Percentiles rank a stretch among this genome's conserved stretches.
Conservation (phyloP, 805 yeast genomes). For the Pichia ethanolica region DNA sequence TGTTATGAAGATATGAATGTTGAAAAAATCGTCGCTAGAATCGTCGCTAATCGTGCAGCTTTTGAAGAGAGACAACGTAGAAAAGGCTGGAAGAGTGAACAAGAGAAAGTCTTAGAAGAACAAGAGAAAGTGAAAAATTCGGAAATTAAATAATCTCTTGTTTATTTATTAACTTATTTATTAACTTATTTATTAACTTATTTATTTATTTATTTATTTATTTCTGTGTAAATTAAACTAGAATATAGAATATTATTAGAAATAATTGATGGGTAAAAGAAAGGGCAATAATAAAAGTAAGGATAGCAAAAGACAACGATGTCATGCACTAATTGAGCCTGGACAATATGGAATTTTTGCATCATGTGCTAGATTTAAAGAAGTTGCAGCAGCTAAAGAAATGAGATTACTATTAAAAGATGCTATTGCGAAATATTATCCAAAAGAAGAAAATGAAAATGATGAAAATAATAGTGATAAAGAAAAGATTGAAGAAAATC, state of each 20-base stretch:
- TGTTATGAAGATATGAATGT: constrained; percentile 44
- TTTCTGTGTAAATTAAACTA: too few relatives aligned
- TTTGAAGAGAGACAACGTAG: constrained; percentile 83
- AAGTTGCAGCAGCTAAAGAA: constrained; percentile 70
- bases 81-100: constrained; percentile 74
- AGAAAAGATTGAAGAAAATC: background rate
- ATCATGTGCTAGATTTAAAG: constrained; percentile 79
- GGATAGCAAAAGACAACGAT: constrained; percentile 34
- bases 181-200: too few relatives aligned
- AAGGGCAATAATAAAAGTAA: constrained; percentile 11
- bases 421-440: constrained; percentile 39
- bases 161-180: too few relatives aligned
- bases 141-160: too few relatives aligned
- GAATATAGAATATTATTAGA: too few relatives aligned
- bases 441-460: constrained; percentile 22
- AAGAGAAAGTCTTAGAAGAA: constrained; percentile 29
- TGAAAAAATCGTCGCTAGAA: constrained; percentile 67
- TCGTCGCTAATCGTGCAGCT: constrained; percentile 54
- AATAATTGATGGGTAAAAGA: constrained; percentile 21
- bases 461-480: background rate
- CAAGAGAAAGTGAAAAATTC: background rate
- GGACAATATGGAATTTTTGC: constrained; percentile 84
- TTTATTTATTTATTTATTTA: too few relatives aligned
- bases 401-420: constrained; percentile 52
- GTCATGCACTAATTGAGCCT: constrained; percentile 58